Conservation (phyloP, 179 eudicot species). For the Spergularia azorica region DNA sequence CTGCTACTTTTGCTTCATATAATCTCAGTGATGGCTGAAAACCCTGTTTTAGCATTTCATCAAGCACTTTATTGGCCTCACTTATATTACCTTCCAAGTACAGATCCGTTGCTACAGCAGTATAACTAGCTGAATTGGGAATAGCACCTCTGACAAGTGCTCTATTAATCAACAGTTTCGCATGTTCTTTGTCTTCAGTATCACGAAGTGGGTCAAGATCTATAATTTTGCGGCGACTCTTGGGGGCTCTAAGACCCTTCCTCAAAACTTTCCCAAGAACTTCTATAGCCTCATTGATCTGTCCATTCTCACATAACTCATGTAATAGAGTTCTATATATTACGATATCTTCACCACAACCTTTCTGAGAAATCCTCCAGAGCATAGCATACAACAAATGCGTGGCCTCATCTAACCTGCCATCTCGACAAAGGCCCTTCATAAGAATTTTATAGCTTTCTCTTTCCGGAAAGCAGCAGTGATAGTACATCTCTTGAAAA, state of each 20-base stretch:
- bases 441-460: constrained; percentile 72
- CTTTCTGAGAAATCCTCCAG: constrained; percentile 89
- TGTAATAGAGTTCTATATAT: constrained; percentile 70
- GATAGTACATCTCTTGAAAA: constrained; percentile 72
- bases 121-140: constrained; percentile 69
- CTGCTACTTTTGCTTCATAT: constrained; percentile 68
- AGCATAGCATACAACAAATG: constrained; percentile 87
- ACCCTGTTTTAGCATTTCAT: constrained; percentile 63
- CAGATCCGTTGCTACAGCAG: constrained; percentile 62
- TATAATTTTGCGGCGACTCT: constrained; percentile 41
- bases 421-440: constrained; percentile 79
- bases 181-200: constrained; percentile 37
- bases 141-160: constrained; percentile 67
- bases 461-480: constrained; percentile 64
- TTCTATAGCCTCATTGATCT: constrained; percentile 59
- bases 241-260: constrained; percentile 80
- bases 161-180: constrained; percentile 57
- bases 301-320: constrained; percentile 63
- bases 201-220: constrained; percentile 44
- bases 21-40: constrained; percentile 47
- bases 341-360: constrained; percentile 77
- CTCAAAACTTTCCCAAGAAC: constrained; percentile 70
- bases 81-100: constrained; percentile 60
- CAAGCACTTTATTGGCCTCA: constrained; percentile 60
- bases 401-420: constrained; percentile 75